phyloP scores from a whole-genome alignment of 768 basidiomycete species.

The Boletus edulis region DNA sequence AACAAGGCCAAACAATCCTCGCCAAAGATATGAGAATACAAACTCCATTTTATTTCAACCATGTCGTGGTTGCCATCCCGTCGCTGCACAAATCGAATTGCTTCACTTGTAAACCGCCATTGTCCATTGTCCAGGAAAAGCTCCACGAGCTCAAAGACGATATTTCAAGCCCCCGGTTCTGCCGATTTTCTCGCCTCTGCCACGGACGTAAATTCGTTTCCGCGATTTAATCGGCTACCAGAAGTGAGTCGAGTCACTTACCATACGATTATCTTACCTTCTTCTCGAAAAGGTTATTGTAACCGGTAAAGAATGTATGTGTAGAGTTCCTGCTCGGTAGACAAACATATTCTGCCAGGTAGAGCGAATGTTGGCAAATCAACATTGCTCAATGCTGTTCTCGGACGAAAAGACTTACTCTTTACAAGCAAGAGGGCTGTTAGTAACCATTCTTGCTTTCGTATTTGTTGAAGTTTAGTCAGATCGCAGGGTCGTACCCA shows the following conservation, averaged over 20 bases:
- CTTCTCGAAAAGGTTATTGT: constrained; percentile 21
- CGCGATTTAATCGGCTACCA: constrained; percentile 18
- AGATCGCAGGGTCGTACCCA: constrained; percentile 63
- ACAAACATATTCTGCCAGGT: constrained; percentile 37
- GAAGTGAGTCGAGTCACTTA: constrained; percentile 22
- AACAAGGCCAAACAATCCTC: constrained; percentile 21
- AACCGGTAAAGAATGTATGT: constrained; percentile 19
- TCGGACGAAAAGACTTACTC: constrained; percentile 55
- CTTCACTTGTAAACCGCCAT: neutral
- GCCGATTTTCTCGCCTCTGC: constrained; percentile 29
- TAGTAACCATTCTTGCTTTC: constrained; percentile 21
- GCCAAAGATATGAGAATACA: no score
- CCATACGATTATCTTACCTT: neutral
- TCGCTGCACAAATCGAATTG: neutral
- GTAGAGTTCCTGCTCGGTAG: neutral
- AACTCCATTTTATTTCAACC: neutral
- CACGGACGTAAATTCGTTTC: constrained; percentile 16
- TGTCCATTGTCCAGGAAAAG: constrained; percentile 2
- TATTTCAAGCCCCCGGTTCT: constrained; percentile 24
- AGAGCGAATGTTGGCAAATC: constrained; percentile 82
- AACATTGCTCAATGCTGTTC: constrained; percentile 64
- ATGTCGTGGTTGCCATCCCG: constrained; percentile 16
- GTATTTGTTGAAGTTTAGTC: neutral
- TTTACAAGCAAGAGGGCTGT: constrained; percentile 72
- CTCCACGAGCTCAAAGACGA: constrained; percentile 11